Percentiles rank a stretch among this genome's conserved stretches.
phyloP scores from a whole-genome alignment of 1,284 basidiomycete genomes.

The Rhodotorula sp. region DNA sequence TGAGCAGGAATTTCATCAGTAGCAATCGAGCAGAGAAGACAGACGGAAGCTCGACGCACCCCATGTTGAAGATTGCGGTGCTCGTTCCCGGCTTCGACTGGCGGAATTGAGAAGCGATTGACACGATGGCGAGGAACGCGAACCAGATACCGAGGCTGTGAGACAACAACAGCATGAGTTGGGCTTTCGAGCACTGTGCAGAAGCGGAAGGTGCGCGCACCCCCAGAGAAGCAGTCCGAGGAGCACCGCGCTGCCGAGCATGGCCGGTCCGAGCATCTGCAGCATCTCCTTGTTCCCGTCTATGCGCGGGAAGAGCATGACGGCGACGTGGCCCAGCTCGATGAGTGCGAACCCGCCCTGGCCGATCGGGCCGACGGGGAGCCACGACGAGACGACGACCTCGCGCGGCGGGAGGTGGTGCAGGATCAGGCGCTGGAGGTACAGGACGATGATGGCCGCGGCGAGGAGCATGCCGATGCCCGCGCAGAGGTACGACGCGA shows the following conservation, averaged over 20 bases:
- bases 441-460: conserved; percentile 42
- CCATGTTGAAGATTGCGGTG: conserved; percentile 41
- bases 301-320: conserved; percentile 39
- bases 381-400: conserved; percentile 42
- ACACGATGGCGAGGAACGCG: conserved; percentile 39
- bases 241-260: conserved; percentile 42
- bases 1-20: too few species aligned
- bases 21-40: background rate
- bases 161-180: background rate
- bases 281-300: conserved; percentile 30
- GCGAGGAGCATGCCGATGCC: conserved; percentile 43
- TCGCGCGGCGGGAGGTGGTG: conserved; percentile 45
- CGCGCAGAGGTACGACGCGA: conserved; percentile 42
- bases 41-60: background rate
- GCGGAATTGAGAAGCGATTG: conserved; percentile 31
- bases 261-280: conserved; percentile 19
- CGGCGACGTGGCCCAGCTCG: conserved; percentile 41
- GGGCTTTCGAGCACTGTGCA: background rate
- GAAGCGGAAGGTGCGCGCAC: background rate
- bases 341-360: conserved; percentile 44
- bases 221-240: conserved; percentile 45
- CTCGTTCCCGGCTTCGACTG: background rate
- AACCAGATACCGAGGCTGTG: conserved; percentile 45
- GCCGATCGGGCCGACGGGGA: conserved; percentile 46
- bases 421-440: conserved; percentile 44